phyloP scores from a whole-genome alignment of 73 alveolate species.

The Urostyla sp. region DNA sequence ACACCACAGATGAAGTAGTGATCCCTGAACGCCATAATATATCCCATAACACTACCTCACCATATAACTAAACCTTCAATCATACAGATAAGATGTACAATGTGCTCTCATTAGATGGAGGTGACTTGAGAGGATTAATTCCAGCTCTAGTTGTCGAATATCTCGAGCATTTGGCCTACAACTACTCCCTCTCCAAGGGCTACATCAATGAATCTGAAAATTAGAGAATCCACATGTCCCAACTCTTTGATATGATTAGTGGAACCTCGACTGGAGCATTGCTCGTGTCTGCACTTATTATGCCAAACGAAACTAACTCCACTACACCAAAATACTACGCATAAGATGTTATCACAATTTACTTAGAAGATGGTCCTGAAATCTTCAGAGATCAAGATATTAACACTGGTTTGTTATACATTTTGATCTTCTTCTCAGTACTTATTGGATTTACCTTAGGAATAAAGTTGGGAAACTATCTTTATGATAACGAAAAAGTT shows the following conservation, averaged over 20 bases:
- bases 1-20: too few relatives aligned
- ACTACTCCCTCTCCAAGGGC: background rate
- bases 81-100: conserved; percentile 13
- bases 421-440: background rate
- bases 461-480: background rate
- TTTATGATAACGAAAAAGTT: conserved; percentile 2
- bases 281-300: conserved; percentile 21
- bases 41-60: too few relatives aligned
- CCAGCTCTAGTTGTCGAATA: conserved; percentile 22
- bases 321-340: conserved; percentile 7
- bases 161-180: conserved; percentile 28
- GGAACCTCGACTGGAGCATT: conserved; percentile 70
- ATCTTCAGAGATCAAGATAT: conserved; percentile 10
- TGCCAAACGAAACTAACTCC: background rate
- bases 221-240: conserved; percentile 3
- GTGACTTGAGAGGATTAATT: conserved; percentile 52
- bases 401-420: conserved; percentile 16
- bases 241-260: conserved; percentile 56
- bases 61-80: too few relatives aligned
- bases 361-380: conserved; percentile 10
- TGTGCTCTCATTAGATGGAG: conserved; percentile 52
- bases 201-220: background rate
- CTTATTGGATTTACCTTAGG: conserved; percentile 40
- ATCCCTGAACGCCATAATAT: too few relatives aligned
- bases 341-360: background rate